Conservation (phyloP, 371 early-diverging fungal genomes). For the Entomophthora muscae region DNA sequence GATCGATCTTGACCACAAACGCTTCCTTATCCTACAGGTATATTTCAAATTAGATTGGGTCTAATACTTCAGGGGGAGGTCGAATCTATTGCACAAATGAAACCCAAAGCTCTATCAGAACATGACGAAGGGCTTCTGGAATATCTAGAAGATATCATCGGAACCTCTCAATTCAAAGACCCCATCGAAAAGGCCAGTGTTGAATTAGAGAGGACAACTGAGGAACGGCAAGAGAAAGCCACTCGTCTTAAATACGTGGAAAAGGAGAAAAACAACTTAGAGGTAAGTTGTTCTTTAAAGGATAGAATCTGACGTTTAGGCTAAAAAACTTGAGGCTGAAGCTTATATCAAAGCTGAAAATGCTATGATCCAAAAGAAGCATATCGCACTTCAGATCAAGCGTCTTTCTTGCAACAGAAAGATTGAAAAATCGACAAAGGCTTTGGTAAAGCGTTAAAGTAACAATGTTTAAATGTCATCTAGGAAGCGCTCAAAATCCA, state of each 20-base stretch:
- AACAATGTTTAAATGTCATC: too few relatives aligned
- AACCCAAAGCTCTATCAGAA: slow-evolving; percentile 84
- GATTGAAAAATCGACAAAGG: background rate
- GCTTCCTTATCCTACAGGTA: slow-evolving; percentile 93
- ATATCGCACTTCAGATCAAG: background rate
- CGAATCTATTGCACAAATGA: slow-evolving; percentile 98
- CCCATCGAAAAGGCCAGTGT: slow-evolving; percentile 61
- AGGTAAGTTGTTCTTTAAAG: slow-evolving; percentile 8
- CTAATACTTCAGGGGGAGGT: slow-evolving; percentile 81
- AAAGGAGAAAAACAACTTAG: slow-evolving; percentile 13
- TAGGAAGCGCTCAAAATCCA: slow-evolving; percentile 29
- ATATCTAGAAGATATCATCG: slow-evolving; percentile 99
- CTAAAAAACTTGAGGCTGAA: slow-evolving; percentile 68
- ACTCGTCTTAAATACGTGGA: slow-evolving; percentile 48
- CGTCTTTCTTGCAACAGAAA: background rate
- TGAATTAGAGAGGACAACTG: slow-evolving; percentile 51
- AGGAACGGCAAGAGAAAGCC: slow-evolving; percentile 63
- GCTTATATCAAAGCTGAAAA: slow-evolving; percentile 65
- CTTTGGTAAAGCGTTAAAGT: too few relatives aligned
- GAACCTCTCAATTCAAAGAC: slow-evolving; percentile 79
- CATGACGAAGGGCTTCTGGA: slow-evolving; percentile 95
- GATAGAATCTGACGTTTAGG: slow-evolving; percentile 16
- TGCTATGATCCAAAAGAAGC: slow-evolving; percentile 38
- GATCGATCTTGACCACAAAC: slow-evolving; percentile 97
- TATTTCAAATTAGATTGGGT: background rate